phyloP scores from a whole-genome alignment of 75 land plant genomes.

The Sequoia sempervirens region DNA sequence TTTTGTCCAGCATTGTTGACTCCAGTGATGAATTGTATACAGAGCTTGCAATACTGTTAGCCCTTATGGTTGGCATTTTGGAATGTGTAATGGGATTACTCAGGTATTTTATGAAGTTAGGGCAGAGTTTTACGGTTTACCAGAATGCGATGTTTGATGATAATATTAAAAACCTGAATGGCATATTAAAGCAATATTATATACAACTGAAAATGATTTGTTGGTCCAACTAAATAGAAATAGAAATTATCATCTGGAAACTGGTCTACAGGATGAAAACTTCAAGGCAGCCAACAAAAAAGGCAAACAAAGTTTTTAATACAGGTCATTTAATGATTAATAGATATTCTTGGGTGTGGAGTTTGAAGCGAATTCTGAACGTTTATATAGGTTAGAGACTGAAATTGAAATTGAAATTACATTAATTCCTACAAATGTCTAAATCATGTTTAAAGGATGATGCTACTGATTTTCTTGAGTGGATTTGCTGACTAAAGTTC shows the following conservation, averaged over 20 bases:
- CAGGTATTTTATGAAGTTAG: conserved; percentile 35
- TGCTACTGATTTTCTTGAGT: neutral
- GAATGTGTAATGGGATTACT: conserved; percentile 88
- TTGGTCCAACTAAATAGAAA: neutral
- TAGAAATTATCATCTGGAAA: neutral
- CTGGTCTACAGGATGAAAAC: neutral
- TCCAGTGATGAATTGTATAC: conserved; percentile 64
- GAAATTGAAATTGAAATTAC: neutral
- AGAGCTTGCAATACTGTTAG: conserved; percentile 83
- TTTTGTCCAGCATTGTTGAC: conserved; percentile 57
- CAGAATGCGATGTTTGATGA: neutral
- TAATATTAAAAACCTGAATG: neutral
- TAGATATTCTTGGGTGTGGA: neutral
- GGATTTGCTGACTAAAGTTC: neutral
- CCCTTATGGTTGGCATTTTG: conserved; percentile 87
- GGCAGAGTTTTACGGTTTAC: neutral
- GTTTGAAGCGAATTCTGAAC: neutral
- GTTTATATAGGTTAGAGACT: neutral
- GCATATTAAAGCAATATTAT: neutral
- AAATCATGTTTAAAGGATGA: neutral
- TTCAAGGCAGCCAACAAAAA: neutral
- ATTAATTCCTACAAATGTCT: neutral
- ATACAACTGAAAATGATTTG: neutral
- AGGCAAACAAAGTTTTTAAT: neutral
- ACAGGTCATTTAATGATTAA: neutral